Evolutionary conservation across 768 basidiomycete species (phyloP).

Genomic region (Russula griseocarnosa): DNA sequence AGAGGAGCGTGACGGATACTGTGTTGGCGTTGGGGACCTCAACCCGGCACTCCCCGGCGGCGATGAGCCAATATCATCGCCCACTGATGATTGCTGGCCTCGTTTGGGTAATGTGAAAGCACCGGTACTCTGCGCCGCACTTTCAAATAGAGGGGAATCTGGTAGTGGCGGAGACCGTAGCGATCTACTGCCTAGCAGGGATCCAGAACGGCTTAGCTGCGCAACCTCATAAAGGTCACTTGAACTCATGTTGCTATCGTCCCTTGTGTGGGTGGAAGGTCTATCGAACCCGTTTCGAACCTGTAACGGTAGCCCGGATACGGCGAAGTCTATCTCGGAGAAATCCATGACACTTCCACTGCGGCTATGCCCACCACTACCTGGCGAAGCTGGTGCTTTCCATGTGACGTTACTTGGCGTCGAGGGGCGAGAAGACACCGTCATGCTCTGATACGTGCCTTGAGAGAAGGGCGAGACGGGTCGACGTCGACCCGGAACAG

Average conservation of each 20-base stretch:
- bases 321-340: conserved; percentile 33
- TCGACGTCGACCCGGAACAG: conserved; percentile 53
- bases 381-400: conserved; percentile 41
- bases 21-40: conserved; percentile 68
- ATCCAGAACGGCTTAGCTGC: conserved; percentile 22
- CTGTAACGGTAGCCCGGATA: conserved; percentile 30
- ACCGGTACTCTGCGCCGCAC: conserved; percentile 24
- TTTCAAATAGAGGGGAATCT: conserved; percentile 54
- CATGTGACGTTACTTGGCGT: conserved; percentile 80
- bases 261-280: conserved; percentile 32
- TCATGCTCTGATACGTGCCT: conserved; percentile 56
- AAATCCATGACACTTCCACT: conserved; percentile 52
- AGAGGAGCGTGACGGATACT: conserved; percentile 50
- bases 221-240: conserved; percentile 29
- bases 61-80: conserved; percentile 49
- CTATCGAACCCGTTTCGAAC: conserved; percentile 25
- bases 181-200: conserved; percentile 38
- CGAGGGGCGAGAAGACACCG: conserved; percentile 46
- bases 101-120: conserved; percentile 3
- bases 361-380: conserved; percentile 45
- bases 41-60: conserved; percentile 40
- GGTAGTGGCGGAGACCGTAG: conserved; percentile 54
- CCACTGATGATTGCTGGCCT: conserved; percentile 40
- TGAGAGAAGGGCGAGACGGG: conserved; percentile 71
- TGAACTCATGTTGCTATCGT: conserved; percentile 34